Conservation (phyloP, 306 rosid genomes). For the Ziziphus jujuba region DNA sequence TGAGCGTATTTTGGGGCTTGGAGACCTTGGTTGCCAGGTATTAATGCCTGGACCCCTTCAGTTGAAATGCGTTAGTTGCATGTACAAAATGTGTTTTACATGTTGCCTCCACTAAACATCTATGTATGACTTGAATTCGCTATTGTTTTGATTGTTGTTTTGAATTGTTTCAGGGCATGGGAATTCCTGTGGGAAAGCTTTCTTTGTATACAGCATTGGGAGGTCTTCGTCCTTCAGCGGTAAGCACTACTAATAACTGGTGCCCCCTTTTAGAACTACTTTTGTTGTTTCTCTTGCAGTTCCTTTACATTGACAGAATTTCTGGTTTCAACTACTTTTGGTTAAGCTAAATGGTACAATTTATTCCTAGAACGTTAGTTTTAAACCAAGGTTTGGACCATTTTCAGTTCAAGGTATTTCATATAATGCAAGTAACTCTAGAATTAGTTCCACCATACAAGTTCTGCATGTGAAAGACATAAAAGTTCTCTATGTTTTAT, state of each 20-base stretch:
- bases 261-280: background rate
- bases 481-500: background rate
- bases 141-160: constrained; percentile 1
- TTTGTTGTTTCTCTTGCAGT: background rate
- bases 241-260: constrained; percentile 36
- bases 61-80: constrained; percentile 1
- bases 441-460: background rate
- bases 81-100: background rate
- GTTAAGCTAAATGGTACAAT: background rate
- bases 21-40: constrained; percentile 99
- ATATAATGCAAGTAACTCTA: background rate
- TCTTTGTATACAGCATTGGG: constrained; percentile 94
- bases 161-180: constrained; percentile 74
- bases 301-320: background rate
- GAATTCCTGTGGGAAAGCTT: constrained; percentile 97
- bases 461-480: background rate
- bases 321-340: background rate
- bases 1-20: constrained; percentile 96
- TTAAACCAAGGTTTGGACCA: background rate
- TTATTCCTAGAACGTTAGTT: background rate
- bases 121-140: constrained; percentile 13
- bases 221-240: constrained; percentile 95
- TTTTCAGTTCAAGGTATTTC: background rate
- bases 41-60: background rate
- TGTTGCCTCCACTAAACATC: constrained; percentile 6